These are phyloP conservation scores for Scutellaria minor DNA, from an alignment of 257 asterid species.

Conservation along the genomic window DNA sequence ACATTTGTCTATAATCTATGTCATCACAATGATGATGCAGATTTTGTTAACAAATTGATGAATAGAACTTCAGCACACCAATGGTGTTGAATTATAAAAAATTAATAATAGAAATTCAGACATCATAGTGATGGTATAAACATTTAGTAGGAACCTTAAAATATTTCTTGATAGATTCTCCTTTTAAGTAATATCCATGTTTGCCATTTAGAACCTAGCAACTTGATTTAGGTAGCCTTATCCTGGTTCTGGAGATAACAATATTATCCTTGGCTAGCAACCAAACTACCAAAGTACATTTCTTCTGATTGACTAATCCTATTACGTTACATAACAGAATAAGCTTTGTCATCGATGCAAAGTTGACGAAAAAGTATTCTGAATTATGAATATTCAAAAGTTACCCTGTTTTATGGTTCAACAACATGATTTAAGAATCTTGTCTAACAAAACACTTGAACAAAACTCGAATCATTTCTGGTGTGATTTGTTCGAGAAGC, in stretches of 20 bases:
- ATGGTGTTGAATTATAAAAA: neutral
- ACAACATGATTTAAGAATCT: conserved; percentile 16
- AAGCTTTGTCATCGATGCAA: neutral
- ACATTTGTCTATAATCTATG: neutral
- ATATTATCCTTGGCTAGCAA: conserved; percentile 9
- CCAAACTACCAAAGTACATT: conserved; percentile 20
- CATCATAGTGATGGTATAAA: conserved; percentile 8
- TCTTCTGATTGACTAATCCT: neutral
- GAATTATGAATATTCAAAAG: neutral
- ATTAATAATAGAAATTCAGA: neutral
- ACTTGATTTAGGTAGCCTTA: conserved; percentile 5
- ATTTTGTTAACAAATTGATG: neutral
- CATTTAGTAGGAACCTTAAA: neutral
- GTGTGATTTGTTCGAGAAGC: neutral
- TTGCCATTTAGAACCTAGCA: neutral
- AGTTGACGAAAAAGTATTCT: conserved; percentile 14
- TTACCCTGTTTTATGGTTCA: conserved; percentile 2
- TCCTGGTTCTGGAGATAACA: conserved; percentile 14
- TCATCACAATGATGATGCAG: neutral
- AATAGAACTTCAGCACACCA: neutral
- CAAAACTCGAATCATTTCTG: neutral
- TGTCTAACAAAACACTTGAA: neutral
- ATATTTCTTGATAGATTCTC: neutral
- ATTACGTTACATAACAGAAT: conserved; percentile 2
- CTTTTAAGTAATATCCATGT: neutral